Evolutionary conservation across 805 yeast genomes (phyloP), one percentile per base, ranked within the genome.

Genomic region (Priceomyces medius): DNA sequence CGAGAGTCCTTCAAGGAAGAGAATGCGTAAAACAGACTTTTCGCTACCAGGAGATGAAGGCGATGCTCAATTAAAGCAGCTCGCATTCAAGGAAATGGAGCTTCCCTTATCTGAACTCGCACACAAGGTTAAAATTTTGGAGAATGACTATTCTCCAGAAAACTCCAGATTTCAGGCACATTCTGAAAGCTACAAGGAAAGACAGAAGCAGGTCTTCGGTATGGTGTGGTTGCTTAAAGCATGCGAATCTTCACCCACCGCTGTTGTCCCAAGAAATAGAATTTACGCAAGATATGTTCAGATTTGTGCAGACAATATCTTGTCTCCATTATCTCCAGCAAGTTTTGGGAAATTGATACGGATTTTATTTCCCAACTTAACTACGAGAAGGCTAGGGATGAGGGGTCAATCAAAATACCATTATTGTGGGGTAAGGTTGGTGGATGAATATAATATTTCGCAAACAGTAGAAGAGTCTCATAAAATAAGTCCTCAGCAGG

Each of bases 381-480:
- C 81, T 21, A 85, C 93, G 0, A 74, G 95, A 48, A 73, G 97
- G 40, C 67, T 88, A 40, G 97, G 97, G 2, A 79, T 82, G 59
- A 71, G 95, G 37, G 90, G 90, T 2, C 85, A 83, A 54, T 81
- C 91, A 16, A 84, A 84, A 56, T 89, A 89, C 61, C 95, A 88
- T 58, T 88, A 87, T 55, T 85, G 91, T 61, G 95, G 95, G 2
- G 71, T 89, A 39, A 74, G 73, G 49, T 51, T 74, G 19, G 54
- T 62, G 33, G 67, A 67, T 36, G 70, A 72, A 44, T 57, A 56
- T 21, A 58, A 53, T 49, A n/a, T 32, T 32, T 32, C 35, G 12
- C 35, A 32, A 19, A 47, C 59, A 44, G n/a, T 18, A 8, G 20
- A 16, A 12, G 29, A 14, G 9, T 20, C 38, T 5, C 12, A n/a